These are phyloP conservation scores for Buxus sempervirens DNA, from an alignment of 164 flowering plant genomes.

Conservation along the genomic window DNA sequence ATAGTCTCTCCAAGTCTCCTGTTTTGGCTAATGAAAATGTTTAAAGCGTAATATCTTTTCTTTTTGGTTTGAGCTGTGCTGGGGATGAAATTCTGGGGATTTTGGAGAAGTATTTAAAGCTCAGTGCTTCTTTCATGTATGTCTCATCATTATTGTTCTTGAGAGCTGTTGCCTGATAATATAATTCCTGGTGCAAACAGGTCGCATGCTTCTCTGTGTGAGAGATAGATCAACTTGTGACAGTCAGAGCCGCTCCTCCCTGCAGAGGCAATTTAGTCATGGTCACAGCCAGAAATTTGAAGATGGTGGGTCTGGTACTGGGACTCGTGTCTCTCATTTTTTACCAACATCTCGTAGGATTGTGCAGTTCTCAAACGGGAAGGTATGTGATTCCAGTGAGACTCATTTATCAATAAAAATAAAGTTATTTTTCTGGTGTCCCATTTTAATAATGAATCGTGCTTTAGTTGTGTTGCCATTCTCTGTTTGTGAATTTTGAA, in stretches of 20 bases:
- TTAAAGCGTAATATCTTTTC: neutral
- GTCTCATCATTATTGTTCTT: neutral
- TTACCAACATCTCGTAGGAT: slow-evolving; percentile 94
- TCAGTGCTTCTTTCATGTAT: neutral
- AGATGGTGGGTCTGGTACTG: slow-evolving; percentile 72
- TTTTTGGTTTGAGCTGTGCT: neutral
- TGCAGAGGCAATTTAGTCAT: slow-evolving; percentile 95
- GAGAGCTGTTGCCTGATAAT: slow-evolving; percentile 7
- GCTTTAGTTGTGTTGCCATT: neutral
- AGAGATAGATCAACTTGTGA: slow-evolving; percentile 79
- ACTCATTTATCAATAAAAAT: neutral
- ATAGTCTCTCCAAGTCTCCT: too few species aligned
- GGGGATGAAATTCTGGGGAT: neutral
- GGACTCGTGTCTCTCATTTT: slow-evolving; percentile 86
- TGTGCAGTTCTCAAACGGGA: slow-evolving; percentile 96
- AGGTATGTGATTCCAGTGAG: slow-evolving; percentile 35
- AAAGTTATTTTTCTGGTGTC: neutral
- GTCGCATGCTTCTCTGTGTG: slow-evolving; percentile 97
- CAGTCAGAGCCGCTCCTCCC: slow-evolving; percentile 64
- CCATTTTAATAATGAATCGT: neutral
- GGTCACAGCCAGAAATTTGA: slow-evolving; percentile 84
- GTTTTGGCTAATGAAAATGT: too few species aligned
- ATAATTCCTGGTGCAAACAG: slow-evolving; percentile 31
- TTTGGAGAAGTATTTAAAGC: neutral
- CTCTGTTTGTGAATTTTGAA: neutral